phyloP scores from a whole-genome alignment of 2,329 filamentous ascomycete species.

The Hymenoscyphus occultus region DNA sequence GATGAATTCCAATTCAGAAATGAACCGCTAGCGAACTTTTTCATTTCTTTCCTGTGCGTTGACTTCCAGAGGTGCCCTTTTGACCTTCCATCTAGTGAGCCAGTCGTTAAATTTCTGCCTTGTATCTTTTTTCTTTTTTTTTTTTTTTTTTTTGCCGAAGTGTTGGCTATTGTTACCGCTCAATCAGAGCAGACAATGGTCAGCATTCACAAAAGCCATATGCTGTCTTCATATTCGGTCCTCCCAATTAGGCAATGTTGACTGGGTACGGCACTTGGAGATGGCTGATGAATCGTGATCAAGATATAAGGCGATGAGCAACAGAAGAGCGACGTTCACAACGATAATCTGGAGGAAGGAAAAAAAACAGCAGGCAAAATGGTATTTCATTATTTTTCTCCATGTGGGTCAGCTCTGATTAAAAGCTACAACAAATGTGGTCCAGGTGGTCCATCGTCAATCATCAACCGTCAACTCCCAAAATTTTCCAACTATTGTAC shows the following conservation, averaged over 20 bases:
- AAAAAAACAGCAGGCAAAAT: not conserved
- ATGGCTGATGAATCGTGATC: no score
- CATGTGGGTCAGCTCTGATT: not conserved
- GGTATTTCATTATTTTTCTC: not conserved
- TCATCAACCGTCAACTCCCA: constrained; percentile 3
- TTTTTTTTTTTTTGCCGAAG: no score
- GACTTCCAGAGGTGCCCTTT: no score
- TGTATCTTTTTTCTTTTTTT: no score
- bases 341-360: not conserved
- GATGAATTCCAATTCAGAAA: not conserved
- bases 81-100: no score
- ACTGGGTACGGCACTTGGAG: no score
- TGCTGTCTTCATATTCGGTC: no score
- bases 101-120: no score
- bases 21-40: not conserved
- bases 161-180: no score
- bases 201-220: no score
- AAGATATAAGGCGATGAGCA: not conserved
- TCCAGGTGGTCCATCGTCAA: not conserved
- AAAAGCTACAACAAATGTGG: constrained; percentile 4
- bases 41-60: not conserved
- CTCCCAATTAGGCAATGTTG: no score
- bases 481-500: not conserved
- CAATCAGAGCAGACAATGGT: no score
- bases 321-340: not conserved